Conservation (phyloP, 306 rosid species). For the Fragaria nilgerrensis region DNA sequence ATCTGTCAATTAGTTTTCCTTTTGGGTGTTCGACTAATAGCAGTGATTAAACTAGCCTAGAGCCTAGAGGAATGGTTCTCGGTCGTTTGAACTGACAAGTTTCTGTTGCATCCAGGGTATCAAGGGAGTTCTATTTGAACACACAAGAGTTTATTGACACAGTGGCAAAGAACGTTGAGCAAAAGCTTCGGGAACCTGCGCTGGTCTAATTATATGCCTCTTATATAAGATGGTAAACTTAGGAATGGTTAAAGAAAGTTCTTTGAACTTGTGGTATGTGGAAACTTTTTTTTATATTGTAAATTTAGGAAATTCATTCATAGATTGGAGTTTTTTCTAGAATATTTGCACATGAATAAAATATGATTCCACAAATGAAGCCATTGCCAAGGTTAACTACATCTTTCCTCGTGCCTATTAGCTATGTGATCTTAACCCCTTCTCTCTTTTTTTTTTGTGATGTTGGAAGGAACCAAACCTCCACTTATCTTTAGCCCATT, state of each 20-base stretch:
- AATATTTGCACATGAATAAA: neutral
- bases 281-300: neutral
- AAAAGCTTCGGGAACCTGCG: slow-evolving; percentile 52
- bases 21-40: neutral
- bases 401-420: neutral
- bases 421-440: neutral
- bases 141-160: slow-evolving; percentile 84
- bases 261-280: neutral
- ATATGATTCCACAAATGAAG: neutral
- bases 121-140: slow-evolving; percentile 75
- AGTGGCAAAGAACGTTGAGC: slow-evolving; percentile 63
- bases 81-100: slow-evolving; percentile 4
- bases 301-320: neutral
- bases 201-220: slow-evolving; percentile 15
- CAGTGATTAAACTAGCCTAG: neutral
- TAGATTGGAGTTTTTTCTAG: neutral
- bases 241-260: neutral
- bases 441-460: neutral
- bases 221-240: neutral
- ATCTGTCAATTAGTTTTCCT: neutral
- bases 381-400: neutral
- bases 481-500: neutral
- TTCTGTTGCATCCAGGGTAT: slow-evolving; percentile 53
- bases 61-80: neutral
- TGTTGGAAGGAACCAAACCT: neutral